Base-by-base conservation (phyloP, 192 early-diverging fungal species). In the Rhizophagus prolifer region DNA sequence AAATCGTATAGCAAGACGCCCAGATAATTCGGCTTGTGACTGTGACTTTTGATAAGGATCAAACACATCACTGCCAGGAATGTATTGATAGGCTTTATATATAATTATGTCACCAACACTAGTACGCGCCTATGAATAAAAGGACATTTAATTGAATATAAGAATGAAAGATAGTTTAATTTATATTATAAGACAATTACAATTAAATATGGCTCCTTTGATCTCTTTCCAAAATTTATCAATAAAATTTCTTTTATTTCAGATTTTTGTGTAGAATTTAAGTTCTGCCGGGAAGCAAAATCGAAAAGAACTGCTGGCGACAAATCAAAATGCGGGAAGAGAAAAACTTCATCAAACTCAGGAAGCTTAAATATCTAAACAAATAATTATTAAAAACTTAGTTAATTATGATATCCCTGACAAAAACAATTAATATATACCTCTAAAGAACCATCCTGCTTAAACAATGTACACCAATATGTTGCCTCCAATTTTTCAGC, bases 181-280 rank as follows among this genome's bases (percentile, higher is more conserved):
- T 12, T 13, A 44, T 61, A 25, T 38, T 38, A 38, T 8, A 65
- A 26, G 44, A 21, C 5, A 73, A 84, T 82, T 88, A 93, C 92
- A 62, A 95, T 84, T 26, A 95, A 78, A 74, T 94, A 94, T 12
- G 91, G 87, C 36, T 86, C 79, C 41, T 85, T 87, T 19, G 72
- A 80, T 19, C 86, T 58, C 36, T 84, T 79, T 34, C 94, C 94
- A 77, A 95, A 82, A 71, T 86, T 83, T 34, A 86, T 83, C 78
- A 95, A 81, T 23, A 89, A 25, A 71, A 95, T 88, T 76, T 95
- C 94, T 63, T 89, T 84, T 36, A 95, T 87, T 36, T 92, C 85
- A 19, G 75, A 80, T 14, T 85, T 81, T 26, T 77, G 38, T 47
- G 81, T 67, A 47, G 85, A 47, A 36, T 83, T 83, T 34, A 59